Conservation (phyloP, 1,284 basidiomycete species). For the Volvariella surrecta region DNA sequence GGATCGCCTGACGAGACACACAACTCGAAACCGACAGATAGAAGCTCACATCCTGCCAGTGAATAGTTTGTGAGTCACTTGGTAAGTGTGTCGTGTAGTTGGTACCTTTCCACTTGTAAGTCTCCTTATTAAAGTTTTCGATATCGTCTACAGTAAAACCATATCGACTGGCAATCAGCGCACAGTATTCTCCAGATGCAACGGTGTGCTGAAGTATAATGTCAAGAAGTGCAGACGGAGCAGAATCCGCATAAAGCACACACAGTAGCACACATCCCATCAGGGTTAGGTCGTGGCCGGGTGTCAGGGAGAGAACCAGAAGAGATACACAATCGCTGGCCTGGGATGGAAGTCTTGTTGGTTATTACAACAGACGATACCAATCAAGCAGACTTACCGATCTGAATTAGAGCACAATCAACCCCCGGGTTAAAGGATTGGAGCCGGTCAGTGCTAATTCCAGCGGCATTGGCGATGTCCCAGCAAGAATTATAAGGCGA, state of each 20-base stretch:
- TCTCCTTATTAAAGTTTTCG: slow-evolving; percentile 10
- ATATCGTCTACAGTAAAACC: slow-evolving; percentile 10
- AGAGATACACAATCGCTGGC: slow-evolving; percentile 8
- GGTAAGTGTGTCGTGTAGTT: too few species aligned
- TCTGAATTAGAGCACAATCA: slow-evolving; percentile 6
- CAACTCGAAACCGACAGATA: slow-evolving; percentile 8
- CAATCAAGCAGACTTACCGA: slow-evolving; percentile 1
- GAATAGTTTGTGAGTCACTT: background rate
- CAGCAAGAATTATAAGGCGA: slow-evolving; percentile 6
- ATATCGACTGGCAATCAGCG: slow-evolving; percentile 8
- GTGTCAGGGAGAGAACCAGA: slow-evolving; percentile 7
- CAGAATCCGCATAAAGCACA: background rate
- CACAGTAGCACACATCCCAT: slow-evolving; percentile 9
- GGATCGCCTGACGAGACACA: slow-evolving; percentile 11
- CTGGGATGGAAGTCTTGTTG: background rate
- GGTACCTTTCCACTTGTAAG: slow-evolving; percentile 13
- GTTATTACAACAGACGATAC: background rate
- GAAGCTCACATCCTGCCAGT: slow-evolving; percentile 8
- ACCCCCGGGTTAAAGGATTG: slow-evolving; percentile 8
- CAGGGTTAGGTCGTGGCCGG: slow-evolving; percentile 7
- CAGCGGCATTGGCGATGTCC: slow-evolving; percentile 7
- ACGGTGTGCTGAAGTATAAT: background rate
- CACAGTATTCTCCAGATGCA: background rate
- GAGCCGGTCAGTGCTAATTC: slow-evolving; percentile 8
- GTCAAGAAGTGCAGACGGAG: too few species aligned